Conservation (phyloP, 2,329 filamentous ascomycete species). For the Penicillium frequentans region DNA sequence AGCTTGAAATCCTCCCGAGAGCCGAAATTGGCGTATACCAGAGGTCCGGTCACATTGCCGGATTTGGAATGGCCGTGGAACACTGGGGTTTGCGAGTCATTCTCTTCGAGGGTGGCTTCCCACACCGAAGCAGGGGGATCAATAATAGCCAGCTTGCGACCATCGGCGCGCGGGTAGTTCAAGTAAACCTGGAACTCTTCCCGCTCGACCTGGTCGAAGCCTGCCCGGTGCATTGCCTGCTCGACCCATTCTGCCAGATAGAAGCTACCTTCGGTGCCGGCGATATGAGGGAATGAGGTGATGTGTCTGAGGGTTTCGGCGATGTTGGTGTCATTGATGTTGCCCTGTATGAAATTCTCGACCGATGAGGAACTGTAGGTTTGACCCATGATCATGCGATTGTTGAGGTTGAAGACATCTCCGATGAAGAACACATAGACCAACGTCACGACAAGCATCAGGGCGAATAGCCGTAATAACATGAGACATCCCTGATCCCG, state of each 20-base stretch:
- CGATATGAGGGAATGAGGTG: conserved; percentile 83
- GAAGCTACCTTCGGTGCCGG: conserved; percentile 90
- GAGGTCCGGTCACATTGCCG: conserved; percentile 79
- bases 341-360: conserved; percentile 69
- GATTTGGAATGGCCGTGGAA: conserved; percentile 90
- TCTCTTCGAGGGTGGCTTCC: conserved; percentile 82
- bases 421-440: conserved; percentile 85
- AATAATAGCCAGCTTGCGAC: conserved; percentile 78
- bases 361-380: conserved; percentile 84
- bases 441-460: conserved; percentile 72
- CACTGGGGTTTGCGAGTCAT: conserved; percentile 70
- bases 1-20: conserved; percentile 77
- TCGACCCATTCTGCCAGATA: conserved; percentile 82
- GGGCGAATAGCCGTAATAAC: conserved; percentile 70
- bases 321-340: conserved; percentile 69
- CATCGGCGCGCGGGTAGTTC: conserved; percentile 80
- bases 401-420: conserved; percentile 72
- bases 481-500: conserved; percentile 62
- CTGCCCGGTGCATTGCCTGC: conserved; percentile 69
- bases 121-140: conserved; percentile 68
- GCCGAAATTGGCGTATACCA: conserved; percentile 93
- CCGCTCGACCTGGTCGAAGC: conserved; percentile 72
- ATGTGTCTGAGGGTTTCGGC: conserved; percentile 73
- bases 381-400: conserved; percentile 63
- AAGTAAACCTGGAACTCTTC: conserved; percentile 86